Base-by-base conservation (phyloP, 2,329 filamentous ascomycete genomes). In the Claviceps pazoutovae region DNA sequence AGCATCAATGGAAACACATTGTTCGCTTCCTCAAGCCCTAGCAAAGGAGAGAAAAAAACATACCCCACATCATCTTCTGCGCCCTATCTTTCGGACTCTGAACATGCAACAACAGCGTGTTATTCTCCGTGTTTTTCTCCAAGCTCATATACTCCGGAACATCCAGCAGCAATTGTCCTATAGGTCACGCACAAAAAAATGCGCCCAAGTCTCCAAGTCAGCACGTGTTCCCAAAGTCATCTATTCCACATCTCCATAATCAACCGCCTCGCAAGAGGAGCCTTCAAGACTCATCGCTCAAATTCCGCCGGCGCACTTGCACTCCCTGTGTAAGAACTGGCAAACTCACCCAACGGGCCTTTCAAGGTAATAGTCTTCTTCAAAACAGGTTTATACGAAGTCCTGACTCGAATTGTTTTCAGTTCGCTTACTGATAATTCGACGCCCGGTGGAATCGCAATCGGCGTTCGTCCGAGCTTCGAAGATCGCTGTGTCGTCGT, bases 41-140 rank as follows among this genome's bases (percentile, higher is more conserved):
- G 7, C 7, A 44, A 45, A 3, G 4, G 13, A 48, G 11, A 38
- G 11, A 38, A 38, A 14, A 14, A 26, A 37, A 67, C 68, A 51
- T 60, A 95, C 91, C 93, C 93, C 93, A 97, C 90, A 97, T 97
- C 68, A 86, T 86, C 64, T 84, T 83, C 69, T 97, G 91, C 56
- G 86, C 75, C 70, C 83, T 83, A 50, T 80, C 68, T 17, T 80
- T 71, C 17, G 74, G 68, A 67, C 97, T 79, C 62, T 83, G 68
- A 11, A 98, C 80, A 51, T 74, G 80, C 57, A 98, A 71, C 36
- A 74, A 74, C 11, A 83, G 80, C 62, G 83, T 85, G 58, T 77
- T 74, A 30, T 74, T 69, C 49, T 75, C 75, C 19, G 72, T 66
- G 62, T 95, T 84, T 57, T 85, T 79, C 52, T 80, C 72, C 55